Base-by-base conservation (phyloP, 768 basidiomycete species). In the Mycena chlorophos region DNA sequence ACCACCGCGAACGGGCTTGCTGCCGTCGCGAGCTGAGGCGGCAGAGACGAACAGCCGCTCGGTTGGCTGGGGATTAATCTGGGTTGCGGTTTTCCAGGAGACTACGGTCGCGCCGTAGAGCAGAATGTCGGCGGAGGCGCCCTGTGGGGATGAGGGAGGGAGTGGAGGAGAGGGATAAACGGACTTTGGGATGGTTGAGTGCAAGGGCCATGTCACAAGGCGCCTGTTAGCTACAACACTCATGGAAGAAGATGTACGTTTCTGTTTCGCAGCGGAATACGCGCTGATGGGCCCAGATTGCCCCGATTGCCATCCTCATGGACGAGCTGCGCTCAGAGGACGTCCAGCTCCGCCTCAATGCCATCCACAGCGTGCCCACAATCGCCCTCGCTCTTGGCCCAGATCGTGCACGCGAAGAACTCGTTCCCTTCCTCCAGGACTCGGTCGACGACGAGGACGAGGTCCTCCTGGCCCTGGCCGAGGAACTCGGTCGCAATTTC, bases 371-470 rank as follows among this genome's bases (percentile, higher is more conserved):
- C 73, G 84, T 99, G 67, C 94, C 94, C 49, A 99, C 97, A 46
- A 99, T 99, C 74, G 96, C 96, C 4, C 83, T 99, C 59, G 97
- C 97, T 17, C 81, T 99, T 49, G 96, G 97, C 5, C 86, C 94
- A 39, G 90, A 95, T 78, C 91, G 97, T 64, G 91, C 95, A 23
- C 85, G 96, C 60, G 90, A 94, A 52, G 97, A 99, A 70, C 84
- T 99, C 63, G 84, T 99, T 59, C 92, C 94, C 1, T 99, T 99
- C 78, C 84, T 99, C 51, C 93, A 94, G 75, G 96, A 99, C 67
- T 95, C 94, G n/a, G 87, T 99, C 62, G 97, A 99, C 71, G 97
- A 99, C 67, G 97, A 99, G 73, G 97, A 99, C 71, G 97, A 99
- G 67, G 95, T 99, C 27, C 78, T 99, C 38, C 81, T 99, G 42